Percentiles rank a stretch among this genome's conserved stretches.
Conservation (phyloP, 495 filamentous ascomycete species). For the Tricharina praecox region DNA sequence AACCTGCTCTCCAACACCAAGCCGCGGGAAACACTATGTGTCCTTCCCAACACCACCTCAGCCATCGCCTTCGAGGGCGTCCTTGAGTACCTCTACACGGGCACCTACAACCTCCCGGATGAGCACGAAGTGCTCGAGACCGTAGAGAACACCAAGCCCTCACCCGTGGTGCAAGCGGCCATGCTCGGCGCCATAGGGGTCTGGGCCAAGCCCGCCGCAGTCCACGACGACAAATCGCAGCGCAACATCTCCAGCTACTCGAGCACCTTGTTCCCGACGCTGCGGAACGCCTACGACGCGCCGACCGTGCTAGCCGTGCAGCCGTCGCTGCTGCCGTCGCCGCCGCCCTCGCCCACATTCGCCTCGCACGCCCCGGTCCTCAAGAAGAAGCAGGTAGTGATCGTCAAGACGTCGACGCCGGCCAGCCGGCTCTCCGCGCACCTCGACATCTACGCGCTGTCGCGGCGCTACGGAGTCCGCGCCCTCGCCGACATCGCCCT, state of each 20-base stretch:
- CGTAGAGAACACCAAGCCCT: slow-evolving; percentile 8
- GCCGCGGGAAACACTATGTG: not conserved
- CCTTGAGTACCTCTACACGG: slow-evolving; percentile 17
- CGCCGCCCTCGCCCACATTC: not conserved
- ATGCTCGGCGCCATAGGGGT: slow-evolving; percentile 17
- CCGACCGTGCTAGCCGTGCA: not conserved
- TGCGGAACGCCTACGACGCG: not conserved
- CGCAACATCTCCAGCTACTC: slow-evolving; percentile 3
- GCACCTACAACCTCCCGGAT: slow-evolving; percentile 10
- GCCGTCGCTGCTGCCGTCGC: not conserved
- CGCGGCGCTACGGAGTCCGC: slow-evolving; percentile 1
- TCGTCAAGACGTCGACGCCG: not conserved
- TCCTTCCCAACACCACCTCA: slow-evolving; percentile 7
- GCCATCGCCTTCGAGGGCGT: slow-evolving; percentile 12
- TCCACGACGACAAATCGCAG: not conserved
- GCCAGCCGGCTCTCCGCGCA: not conserved
- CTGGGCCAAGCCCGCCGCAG: slow-evolving; percentile 16
- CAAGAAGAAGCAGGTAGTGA: not conserved
- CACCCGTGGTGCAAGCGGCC: slow-evolving; percentile 14
- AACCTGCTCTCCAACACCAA: slow-evolving; percentile 13
- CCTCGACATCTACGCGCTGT: slow-evolving; percentile 3
- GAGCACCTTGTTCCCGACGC: not conserved
- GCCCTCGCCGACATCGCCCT: not conserved
- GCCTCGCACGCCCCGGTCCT: not conserved
- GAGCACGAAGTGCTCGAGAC: slow-evolving; percentile 8